Percentiles rank a stretch among this genome's conserved stretches.
Conservation (phyloP, 306 rosid species). For the Canavalia ensiformis region DNA sequence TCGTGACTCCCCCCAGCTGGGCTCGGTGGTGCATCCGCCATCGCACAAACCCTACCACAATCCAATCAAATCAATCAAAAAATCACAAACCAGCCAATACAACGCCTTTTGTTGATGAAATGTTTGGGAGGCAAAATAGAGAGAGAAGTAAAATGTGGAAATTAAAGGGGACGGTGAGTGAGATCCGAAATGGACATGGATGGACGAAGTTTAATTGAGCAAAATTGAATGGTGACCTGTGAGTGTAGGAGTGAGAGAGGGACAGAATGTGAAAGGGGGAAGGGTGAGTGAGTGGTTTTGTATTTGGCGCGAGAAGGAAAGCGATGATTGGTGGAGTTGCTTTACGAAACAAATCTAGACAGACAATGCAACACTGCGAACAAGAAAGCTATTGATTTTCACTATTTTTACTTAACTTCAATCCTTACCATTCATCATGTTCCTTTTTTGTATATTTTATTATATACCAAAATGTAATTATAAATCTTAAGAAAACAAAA, state of each 20-base stretch:
- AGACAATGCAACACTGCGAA: background rate
- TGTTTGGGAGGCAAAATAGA: background rate
- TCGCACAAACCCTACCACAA: constrained; percentile 45
- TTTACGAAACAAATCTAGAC: background rate
- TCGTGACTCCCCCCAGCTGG: constrained; percentile 79
- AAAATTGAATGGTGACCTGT: constrained; percentile 23
- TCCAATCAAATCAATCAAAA: constrained; percentile 11
- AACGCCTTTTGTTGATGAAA: background rate
- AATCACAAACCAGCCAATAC: background rate
- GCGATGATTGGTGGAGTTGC: constrained; percentile 28
- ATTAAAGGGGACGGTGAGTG: constrained; percentile 12
- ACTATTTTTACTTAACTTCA: background rate
- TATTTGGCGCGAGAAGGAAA: constrained; percentile 33
- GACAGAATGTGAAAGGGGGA: background rate
- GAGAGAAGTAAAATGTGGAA: background rate
- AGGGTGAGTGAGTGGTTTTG: constrained; percentile 2
- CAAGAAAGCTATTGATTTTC: background rate
- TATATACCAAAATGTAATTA: no score
- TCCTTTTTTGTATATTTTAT: background rate
- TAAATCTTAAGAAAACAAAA: no score
- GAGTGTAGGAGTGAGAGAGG: constrained; percentile 8
- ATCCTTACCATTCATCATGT: background rate
- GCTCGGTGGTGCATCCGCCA: constrained; percentile 86
- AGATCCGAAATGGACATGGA: constrained; percentile 10
- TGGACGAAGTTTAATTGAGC: constrained; percentile 28